Evolutionary conservation across 306 rosid genomes (phyloP).

Genomic region (Cotoneaster glaucophyllus): DNA sequence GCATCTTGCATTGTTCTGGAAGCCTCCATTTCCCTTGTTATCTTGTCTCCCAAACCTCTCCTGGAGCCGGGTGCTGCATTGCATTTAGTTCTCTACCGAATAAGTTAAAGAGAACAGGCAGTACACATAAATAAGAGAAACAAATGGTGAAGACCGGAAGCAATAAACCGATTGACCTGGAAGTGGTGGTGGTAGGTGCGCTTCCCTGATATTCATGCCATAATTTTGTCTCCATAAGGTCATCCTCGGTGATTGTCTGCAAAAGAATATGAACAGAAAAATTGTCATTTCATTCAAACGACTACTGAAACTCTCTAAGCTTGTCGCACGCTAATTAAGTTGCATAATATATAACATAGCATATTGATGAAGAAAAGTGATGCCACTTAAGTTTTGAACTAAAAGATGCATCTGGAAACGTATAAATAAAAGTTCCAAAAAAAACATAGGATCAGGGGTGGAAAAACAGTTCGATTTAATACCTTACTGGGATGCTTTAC

Average conservation of each 20-base stretch:
- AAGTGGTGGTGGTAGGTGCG: neutral
- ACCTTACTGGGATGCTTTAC: constrained; percentile 33
- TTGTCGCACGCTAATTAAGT: too few relatives aligned
- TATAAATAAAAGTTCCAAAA: neutral
- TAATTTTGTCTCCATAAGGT: constrained; percentile 27
- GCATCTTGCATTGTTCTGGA: neutral
- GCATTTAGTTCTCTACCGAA: neutral
- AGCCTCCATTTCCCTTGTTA: neutral
- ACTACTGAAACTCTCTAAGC: too few relatives aligned
- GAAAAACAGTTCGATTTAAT: neutral
- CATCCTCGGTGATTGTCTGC: constrained; percentile 31
- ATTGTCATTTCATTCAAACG: too few relatives aligned
- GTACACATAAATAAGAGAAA: neutral
- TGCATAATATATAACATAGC: neutral
- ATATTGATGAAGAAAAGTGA: neutral
- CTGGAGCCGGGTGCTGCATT: constrained; percentile 13
- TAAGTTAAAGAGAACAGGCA: neutral
- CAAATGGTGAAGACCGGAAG: neutral
- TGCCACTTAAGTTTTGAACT: neutral
- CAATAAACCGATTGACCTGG: constrained; percentile 8
- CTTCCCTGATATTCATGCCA: constrained; percentile 32
- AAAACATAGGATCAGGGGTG: neutral
- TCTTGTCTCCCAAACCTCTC: neutral
- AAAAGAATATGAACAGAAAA: neutral
- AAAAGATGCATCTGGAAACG: neutral